A percentile compares a stretch with the other conserved stretches of the same genome.
Evolutionary conservation across 768 basidiomycete genomes (phyloP).

Genomic region (Daedaleopsis sinensis): DNA sequence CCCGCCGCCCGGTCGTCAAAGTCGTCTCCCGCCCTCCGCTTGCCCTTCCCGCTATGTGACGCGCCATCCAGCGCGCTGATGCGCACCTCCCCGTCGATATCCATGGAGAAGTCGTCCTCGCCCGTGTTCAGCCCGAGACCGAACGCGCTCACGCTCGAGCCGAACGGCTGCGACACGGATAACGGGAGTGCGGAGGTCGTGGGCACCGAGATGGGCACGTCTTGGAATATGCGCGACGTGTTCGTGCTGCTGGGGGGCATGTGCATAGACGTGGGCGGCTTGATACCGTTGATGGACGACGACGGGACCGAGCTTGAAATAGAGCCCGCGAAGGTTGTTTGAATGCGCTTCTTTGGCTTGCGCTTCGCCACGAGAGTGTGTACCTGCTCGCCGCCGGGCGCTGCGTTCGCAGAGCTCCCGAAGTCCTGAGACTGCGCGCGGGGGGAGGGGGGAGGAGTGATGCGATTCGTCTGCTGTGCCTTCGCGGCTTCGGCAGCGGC

Average conservation of each 20-base stretch:
- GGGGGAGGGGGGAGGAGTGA: slow-evolving; percentile 56
- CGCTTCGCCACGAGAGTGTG: slow-evolving; percentile 79
- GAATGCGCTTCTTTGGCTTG: slow-evolving; percentile 66
- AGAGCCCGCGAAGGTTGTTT: slow-evolving; percentile 43
- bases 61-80: slow-evolving; percentile 39
- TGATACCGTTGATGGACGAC: slow-evolving; percentile 23
- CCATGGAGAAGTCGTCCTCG: slow-evolving; percentile 43
- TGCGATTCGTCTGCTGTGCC: slow-evolving; percentile 17
- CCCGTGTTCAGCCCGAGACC: slow-evolving; percentile 28
- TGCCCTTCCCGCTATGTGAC: slow-evolving; percentile 49
- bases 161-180: slow-evolving; percentile 16
- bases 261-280: slow-evolving; percentile 7
- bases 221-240: slow-evolving; percentile 12
- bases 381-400: slow-evolving; percentile 56
- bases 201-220: slow-evolving; percentile 12
- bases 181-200: slow-evolving; percentile 19
- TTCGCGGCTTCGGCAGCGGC: slow-evolving; percentile 1
- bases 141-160: slow-evolving; percentile 10
- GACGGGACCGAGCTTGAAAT: slow-evolving; percentile 40
- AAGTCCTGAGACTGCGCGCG: slow-evolving; percentile 28
- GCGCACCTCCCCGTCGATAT: slow-evolving; percentile 59
- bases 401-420: slow-evolving; percentile 33
- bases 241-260: neutral
- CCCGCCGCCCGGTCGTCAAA: slow-evolving; percentile 35
- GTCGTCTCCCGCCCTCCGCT: slow-evolving; percentile 47